Evolutionary conservation across 805 yeast genomes (phyloP).

Genomic region (Saccharomycopsis capsularis): DNA sequence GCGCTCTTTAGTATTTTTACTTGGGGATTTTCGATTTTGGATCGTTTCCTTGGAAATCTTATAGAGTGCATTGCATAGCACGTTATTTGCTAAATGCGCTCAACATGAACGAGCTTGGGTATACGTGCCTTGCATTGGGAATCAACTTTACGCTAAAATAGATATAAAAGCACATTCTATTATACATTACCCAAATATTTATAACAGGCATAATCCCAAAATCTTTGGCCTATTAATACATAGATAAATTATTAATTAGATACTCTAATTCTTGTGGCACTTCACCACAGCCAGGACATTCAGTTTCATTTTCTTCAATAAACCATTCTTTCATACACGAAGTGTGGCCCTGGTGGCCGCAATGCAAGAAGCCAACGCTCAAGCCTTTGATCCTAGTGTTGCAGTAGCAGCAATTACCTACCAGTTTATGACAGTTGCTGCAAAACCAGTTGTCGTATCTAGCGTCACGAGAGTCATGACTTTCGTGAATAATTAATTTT

Average conservation of each 20-base stretch:
- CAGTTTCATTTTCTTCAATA: constrained; percentile 49
- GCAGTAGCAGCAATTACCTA: constrained; percentile 72
- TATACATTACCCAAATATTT: no score
- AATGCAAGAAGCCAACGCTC: constrained; percentile 49
- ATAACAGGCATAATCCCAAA: no score
- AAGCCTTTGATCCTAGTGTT: constrained; percentile 70
- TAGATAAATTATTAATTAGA: background rate
- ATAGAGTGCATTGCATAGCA: no score
- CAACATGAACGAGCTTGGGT: no score
- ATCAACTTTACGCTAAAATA: no score
- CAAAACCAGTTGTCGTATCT: constrained; percentile 81
- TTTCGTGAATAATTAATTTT: constrained; percentile 52
- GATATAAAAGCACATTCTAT: no score
- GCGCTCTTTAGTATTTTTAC: no score
- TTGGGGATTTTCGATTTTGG: no score
- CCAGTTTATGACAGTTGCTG: constrained; percentile 53
- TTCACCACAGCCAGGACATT: constrained; percentile 56
- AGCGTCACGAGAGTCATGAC: constrained; percentile 35
- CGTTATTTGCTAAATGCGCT: no score
- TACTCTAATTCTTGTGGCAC: constrained; percentile 11
- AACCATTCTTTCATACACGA: constrained; percentile 79
- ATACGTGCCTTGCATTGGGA: no score
- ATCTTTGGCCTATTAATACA: background rate
- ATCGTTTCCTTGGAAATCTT: no score
- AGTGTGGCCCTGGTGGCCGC: constrained; percentile 87